These are phyloP conservation scores for Globisporangium spinosum DNA, from an alignment of 352 stramenopile species.

Conservation along the genomic window DNA sequence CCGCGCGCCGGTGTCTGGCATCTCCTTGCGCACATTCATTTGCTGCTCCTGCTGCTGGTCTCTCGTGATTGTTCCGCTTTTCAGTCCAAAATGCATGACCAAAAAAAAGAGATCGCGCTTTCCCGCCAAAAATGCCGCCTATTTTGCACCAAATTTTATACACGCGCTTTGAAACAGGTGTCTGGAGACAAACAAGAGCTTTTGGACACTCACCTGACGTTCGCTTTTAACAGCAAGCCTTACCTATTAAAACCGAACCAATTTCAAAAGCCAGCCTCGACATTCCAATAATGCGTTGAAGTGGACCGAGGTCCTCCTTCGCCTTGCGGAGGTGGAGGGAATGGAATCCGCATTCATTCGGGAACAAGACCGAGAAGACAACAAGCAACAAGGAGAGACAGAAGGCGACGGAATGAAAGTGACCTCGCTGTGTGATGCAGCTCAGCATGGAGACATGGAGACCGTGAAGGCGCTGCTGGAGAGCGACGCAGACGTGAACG, in stretches of 20 bases:
- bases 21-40: neutral
- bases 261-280: too few relatives aligned
- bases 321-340: neutral
- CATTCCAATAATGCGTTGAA: too few relatives aligned
- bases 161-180: too few relatives aligned
- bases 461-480: constrained; percentile 38
- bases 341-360: neutral
- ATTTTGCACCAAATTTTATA: neutral
- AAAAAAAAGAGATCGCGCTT: neutral
- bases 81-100: neutral
- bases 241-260: too few relatives aligned
- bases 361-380: neutral
- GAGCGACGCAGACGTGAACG: neutral
- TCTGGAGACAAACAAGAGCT: neutral
- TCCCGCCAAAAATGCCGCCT: neutral
- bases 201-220: too few relatives aligned
- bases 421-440: neutral
- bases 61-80: neutral
- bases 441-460: neutral
- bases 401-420: neutral
- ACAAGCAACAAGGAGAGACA: neutral
- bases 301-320: too few relatives aligned
- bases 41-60: neutral
- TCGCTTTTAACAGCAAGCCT: too few relatives aligned
- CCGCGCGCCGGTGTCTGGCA: constrained; percentile 5